Evolutionary conservation across 2,329 filamentous ascomycete species (phyloP).

Genomic region (Metarhizium album): DNA sequence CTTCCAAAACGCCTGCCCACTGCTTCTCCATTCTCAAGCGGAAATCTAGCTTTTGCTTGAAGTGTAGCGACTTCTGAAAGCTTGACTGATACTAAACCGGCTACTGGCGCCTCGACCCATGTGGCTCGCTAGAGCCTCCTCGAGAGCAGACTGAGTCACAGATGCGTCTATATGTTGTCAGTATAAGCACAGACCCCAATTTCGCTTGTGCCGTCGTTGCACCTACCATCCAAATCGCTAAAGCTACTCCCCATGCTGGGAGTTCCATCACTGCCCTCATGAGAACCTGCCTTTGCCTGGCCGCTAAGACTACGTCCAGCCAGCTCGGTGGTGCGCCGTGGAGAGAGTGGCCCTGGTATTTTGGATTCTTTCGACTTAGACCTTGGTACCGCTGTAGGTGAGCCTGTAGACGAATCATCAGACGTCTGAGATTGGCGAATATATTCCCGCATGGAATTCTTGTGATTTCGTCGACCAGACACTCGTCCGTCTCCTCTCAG

Average conservation of each 20-base stretch:
- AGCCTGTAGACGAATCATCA: constrained; percentile 51
- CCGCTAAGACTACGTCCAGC: constrained; percentile 41
- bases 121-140: constrained; percentile 59
- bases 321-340: constrained; percentile 48
- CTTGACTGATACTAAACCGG: constrained; percentile 58
- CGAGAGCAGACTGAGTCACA: constrained; percentile 69
- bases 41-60: constrained; percentile 21
- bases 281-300: constrained; percentile 38
- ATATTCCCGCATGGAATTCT: constrained; percentile 21
- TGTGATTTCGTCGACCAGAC: constrained; percentile 19
- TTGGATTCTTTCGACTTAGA: constrained; percentile 22
- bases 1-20: background rate
- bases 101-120: constrained; percentile 26
- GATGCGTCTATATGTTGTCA: constrained; percentile 49
- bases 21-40: background rate
- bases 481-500: constrained; percentile 34
- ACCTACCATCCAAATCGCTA: constrained; percentile 67
- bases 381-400: constrained; percentile 25
- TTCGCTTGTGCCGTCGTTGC: background rate
- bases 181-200: background rate
- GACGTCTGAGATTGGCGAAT: constrained; percentile 44
- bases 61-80: constrained; percentile 51
- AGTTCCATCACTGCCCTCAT: constrained; percentile 60
- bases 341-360: constrained; percentile 39
- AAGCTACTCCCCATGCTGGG: constrained; percentile 80